Percentiles rank a stretch among this genome's conserved stretches.
phyloP scores from a whole-genome alignment of 345 rosid species.

The Alliaria petiolata region DNA sequence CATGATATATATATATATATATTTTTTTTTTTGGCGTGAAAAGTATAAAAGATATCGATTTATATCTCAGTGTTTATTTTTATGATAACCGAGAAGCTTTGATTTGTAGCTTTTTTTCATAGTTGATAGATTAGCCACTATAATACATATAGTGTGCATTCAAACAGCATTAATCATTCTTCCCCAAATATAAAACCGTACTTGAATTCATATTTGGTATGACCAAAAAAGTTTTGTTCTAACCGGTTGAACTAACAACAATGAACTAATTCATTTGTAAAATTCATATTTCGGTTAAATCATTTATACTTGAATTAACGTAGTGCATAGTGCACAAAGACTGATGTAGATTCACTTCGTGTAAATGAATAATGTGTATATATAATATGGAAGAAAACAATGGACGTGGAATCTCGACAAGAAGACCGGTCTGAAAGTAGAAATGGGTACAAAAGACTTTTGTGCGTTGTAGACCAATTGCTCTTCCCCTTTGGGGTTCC shows the following conservation, averaged over 20 bases:
- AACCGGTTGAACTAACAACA: neutral
- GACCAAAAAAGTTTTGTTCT: neutral
- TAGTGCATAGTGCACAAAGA: neutral
- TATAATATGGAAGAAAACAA: neutral
- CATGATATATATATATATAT: neutral
- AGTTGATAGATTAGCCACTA: neutral
- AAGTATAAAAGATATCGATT: neutral
- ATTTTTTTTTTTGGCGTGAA: neutral
- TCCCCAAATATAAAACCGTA: neutral
- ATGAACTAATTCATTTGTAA: neutral
- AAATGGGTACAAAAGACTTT: conserved; percentile 4
- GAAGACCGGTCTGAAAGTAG: conserved; percentile 11
- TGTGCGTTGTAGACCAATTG: conserved; percentile 15
- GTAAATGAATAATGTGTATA: neutral
- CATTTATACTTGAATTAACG: neutral
- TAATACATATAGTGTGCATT: neutral
- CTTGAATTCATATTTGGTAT: neutral
- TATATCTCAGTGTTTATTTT: too few species aligned
- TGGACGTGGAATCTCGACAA: conserved; percentile 17
- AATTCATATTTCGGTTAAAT: neutral
- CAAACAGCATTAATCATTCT: neutral
- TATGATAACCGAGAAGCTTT: too few species aligned
- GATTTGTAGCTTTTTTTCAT: neutral
- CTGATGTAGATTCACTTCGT: neutral
- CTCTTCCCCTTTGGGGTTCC: neutral